A percentile compares a stretch with the other conserved stretches of the same genome.
These are phyloP conservation scores for Pseudocercospora fuligena DNA, from an alignment of 2,329 filamentous ascomycete species.

Conservation along the genomic window DNA sequence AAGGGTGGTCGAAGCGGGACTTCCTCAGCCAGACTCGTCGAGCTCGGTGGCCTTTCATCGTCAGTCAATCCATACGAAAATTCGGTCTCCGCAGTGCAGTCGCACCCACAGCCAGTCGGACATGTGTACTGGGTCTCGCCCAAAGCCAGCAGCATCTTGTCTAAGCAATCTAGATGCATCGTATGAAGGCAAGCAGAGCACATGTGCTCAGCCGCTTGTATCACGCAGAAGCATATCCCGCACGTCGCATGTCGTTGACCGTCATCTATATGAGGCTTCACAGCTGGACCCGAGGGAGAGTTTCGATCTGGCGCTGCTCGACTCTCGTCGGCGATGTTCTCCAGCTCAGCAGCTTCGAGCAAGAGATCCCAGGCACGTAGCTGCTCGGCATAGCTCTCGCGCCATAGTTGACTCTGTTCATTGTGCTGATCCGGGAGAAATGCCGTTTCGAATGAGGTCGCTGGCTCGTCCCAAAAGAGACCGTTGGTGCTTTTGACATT, in stretches of 20 bases:
- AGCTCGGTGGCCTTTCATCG: neutral
- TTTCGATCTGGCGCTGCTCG: neutral
- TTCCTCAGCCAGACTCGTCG: neutral
- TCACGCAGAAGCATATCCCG: constrained; percentile 35
- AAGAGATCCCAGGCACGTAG: constrained; percentile 63
- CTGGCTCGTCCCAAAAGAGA: constrained; percentile 58
- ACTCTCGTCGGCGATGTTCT: constrained; percentile 51
- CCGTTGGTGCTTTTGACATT: constrained; percentile 62
- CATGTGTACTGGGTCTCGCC: constrained; percentile 32
- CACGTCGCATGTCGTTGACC: constrained; percentile 29
- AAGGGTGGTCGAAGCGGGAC: constrained; percentile 8
- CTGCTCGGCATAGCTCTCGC: constrained; percentile 61
- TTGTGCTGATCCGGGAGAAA: constrained; percentile 57
- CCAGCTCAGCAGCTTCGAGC: constrained; percentile 60
- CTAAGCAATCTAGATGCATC: constrained; percentile 36
- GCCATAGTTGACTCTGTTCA: constrained; percentile 57
- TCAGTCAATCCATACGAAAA: constrained; percentile 20
- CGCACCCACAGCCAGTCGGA: constrained; percentile 40
- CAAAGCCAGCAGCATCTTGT: constrained; percentile 19
- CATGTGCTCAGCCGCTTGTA: constrained; percentile 36
- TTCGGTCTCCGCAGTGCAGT: constrained; percentile 28
- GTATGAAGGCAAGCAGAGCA: constrained; percentile 39
- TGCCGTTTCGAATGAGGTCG: constrained; percentile 44
- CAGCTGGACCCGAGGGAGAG: neutral
- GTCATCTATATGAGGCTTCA: constrained; percentile 9